Percentiles rank a stretch among this genome's conserved stretches.
Conservation (phyloP, 2,329 filamentous ascomycete genomes). For the Neoarthrinium moseri region DNA sequence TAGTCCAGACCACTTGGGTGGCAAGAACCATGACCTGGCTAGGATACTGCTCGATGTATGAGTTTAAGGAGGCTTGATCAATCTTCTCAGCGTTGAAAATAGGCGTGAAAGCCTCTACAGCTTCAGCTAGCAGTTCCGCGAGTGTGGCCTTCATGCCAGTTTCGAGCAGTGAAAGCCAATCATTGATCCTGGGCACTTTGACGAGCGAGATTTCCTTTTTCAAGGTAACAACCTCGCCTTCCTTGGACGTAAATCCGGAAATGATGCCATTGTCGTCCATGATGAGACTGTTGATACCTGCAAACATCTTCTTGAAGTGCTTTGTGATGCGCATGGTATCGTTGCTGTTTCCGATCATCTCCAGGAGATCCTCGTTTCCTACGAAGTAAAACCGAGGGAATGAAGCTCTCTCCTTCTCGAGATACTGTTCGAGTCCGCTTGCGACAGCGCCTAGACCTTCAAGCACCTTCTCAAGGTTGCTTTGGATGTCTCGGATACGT, state of each 20-base stretch:
- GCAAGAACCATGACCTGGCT: conserved; percentile 95
- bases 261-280: conserved; percentile 92
- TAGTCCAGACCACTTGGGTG: conserved; percentile 92
- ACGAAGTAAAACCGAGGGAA: conserved; percentile 99
- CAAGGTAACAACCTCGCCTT: conserved; percentile 83
- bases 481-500: conserved; percentile 92
- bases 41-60: conserved; percentile 82
- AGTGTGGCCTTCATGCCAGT: conserved; percentile 91
- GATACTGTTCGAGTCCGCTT: conserved; percentile 95
- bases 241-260: conserved; percentile 89
- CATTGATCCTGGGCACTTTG: conserved; percentile 96
- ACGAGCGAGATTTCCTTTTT: conserved; percentile 90
- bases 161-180: conserved; percentile 95
- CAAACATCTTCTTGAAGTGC: conserved; percentile 99
- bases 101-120: conserved; percentile 76
- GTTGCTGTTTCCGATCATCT: conserved; percentile 99
- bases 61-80: conserved; percentile 67
- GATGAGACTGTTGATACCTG: conserved; percentile 83
- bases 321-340: conserved; percentile 95
- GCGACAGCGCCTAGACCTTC: conserved; percentile 98
- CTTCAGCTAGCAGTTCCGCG: conserved; percentile 85
- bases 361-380: conserved; percentile 93
- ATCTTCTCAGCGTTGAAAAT: conserved; percentile 73
- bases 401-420: conserved; percentile 94
- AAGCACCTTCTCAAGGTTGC: conserved; percentile 91